Conservation (phyloP, 2,329 filamentous ascomycete genomes). For the Stylonectria norvegica region DNA sequence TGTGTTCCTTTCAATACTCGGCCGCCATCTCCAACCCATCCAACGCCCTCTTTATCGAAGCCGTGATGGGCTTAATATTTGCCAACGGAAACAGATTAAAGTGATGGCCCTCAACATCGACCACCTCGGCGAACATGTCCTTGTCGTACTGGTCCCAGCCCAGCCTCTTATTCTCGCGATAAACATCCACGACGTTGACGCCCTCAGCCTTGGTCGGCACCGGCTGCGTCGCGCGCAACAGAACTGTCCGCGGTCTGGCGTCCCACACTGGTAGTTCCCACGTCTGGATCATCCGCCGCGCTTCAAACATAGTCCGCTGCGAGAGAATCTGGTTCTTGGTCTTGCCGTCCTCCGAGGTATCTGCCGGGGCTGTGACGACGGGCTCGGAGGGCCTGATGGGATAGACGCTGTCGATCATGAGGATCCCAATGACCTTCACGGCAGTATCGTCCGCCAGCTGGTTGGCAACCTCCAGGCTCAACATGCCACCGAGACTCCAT, state of each 20-base stretch:
- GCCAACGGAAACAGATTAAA: constrained; percentile 43
- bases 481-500: constrained; percentile 53
- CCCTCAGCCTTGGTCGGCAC: constrained; percentile 33
- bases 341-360: constrained; percentile 28
- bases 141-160: constrained; percentile 49
- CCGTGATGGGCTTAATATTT: constrained; percentile 27
- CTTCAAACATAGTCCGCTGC: constrained; percentile 41
- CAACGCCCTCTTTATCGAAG: constrained; percentile 21
- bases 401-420: constrained; percentile 52
- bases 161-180: constrained; percentile 39
- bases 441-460: constrained; percentile 36
- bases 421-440: constrained; percentile 45
- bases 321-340: constrained; percentile 34
- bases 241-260: constrained; percentile 38
- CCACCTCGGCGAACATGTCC: constrained; percentile 41
- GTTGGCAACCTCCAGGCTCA: constrained; percentile 49
- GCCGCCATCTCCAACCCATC: constrained; percentile 15
- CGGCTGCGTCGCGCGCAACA: constrained; percentile 43
- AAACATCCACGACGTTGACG: constrained; percentile 40
- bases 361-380: constrained; percentile 9
- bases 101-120: constrained; percentile 52
- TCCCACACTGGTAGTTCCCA: constrained; percentile 43
- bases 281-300: constrained; percentile 36
- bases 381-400: constrained; percentile 20
- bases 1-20: no score